These are phyloP conservation scores for Phylloporus sp. DNA, from an alignment of 768 basidiomycete genomes.

Conservation along the genomic window DNA sequence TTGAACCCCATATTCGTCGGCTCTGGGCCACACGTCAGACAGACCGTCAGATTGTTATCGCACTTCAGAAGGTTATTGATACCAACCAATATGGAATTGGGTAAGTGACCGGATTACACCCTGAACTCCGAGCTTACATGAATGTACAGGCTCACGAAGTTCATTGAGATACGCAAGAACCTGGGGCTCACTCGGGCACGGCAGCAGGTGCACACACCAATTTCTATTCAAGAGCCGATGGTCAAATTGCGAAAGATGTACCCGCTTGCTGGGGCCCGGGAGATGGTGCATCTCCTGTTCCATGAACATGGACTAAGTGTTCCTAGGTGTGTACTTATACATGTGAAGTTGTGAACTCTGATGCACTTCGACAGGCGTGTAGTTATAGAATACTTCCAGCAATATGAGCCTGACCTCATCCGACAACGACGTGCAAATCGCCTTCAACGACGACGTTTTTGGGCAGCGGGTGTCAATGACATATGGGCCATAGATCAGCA, in stretches of 20 bases:
- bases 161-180: not conserved
- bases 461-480: slow-evolving; percentile 42
- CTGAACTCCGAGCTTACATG: too few species aligned
- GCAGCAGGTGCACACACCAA: not conserved
- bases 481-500: not conserved
- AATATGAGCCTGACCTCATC: slow-evolving; percentile 18
- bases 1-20: slow-evolving; percentile 5
- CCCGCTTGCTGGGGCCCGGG: not conserved
- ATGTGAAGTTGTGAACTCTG: too few species aligned
- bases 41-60: slow-evolving; percentile 25
- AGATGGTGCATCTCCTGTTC: not conserved
- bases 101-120: not conserved
- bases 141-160: not conserved
- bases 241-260: not conserved
- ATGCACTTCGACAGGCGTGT: too few species aligned
- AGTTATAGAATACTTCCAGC: not conserved
- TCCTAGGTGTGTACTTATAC: too few species aligned
- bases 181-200: not conserved
- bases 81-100: slow-evolving; percentile 16
- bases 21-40: slow-evolving; percentile 24
- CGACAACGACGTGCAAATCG: slow-evolving; percentile 6
- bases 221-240: not conserved
- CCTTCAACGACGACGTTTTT: slow-evolving; percentile 32
- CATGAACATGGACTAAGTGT: not conserved
- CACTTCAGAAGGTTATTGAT: slow-evolving; percentile 23